Conservation (phyloP, 177 flowering plant genomes). For the Vitis hybrid region DNA sequence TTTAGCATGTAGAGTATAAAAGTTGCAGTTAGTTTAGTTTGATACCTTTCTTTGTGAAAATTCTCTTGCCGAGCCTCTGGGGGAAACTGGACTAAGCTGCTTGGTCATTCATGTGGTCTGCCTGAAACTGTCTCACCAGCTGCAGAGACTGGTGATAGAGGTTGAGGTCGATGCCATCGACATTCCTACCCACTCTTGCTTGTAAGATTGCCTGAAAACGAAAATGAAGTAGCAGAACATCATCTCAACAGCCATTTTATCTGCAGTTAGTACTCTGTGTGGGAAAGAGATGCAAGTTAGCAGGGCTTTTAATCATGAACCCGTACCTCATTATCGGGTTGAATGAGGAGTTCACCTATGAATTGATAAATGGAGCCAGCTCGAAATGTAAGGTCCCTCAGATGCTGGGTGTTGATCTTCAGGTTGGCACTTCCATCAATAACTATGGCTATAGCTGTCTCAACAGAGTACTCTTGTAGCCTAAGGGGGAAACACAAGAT, state of each 20-base stretch:
- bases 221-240: neutral
- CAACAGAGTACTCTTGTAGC: slow-evolving; percentile 60
- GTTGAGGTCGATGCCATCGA: slow-evolving; percentile 83
- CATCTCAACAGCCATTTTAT: neutral
- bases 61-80: neutral
- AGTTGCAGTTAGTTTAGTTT: neutral
- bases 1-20: neutral
- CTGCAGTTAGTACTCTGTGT: neutral
- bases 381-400: slow-evolving; percentile 61
- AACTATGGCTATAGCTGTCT: slow-evolving; percentile 57
- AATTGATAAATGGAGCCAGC: slow-evolving; percentile 78
- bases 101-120: slow-evolving; percentile 36
- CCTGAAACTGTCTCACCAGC: slow-evolving; percentile 62
- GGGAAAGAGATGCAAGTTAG: neutral
- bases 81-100: slow-evolving; percentile 19
- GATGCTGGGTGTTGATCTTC: slow-evolving; percentile 62
- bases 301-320: neutral
- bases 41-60: neutral
- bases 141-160: slow-evolving; percentile 72
- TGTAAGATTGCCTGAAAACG: slow-evolving; percentile 55
- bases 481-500: slow-evolving; percentile 25
- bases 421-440: slow-evolving; percentile 57
- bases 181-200: slow-evolving; percentile 84
- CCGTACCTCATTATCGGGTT: slow-evolving; percentile 52
- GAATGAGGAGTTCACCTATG: slow-evolving; percentile 77